Evolutionary conservation across 23 red algal species (phyloP).

Genomic region (Porphyridium purpureum): DNA sequence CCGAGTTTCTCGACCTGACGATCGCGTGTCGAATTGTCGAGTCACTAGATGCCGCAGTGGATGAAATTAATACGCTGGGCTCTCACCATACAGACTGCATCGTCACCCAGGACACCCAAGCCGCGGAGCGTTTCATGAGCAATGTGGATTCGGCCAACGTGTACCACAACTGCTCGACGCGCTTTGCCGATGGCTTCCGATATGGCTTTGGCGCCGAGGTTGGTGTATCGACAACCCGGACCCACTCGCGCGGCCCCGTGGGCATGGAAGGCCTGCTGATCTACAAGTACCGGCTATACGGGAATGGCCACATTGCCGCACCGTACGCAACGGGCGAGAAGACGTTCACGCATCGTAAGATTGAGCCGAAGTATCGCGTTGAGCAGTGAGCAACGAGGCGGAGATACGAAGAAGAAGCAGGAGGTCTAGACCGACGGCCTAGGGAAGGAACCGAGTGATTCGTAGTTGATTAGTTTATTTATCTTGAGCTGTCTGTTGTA

Average conservation of each 20-base stretch:
- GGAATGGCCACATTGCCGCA: conserved; percentile 58
- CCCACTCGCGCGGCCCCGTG: conserved; percentile 81
- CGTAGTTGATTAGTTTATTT: too few relatives aligned
- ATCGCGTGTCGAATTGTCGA: conserved; percentile 71
- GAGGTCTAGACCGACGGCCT: too few relatives aligned
- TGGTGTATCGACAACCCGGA: conserved; percentile 85
- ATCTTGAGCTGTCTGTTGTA: too few relatives aligned
- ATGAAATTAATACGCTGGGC: conserved; percentile 84
- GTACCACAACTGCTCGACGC: conserved; percentile 88
- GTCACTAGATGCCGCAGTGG: conserved; percentile 38
- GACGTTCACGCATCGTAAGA: conserved; percentile 26
- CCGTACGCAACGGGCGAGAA: conserved; percentile 52
- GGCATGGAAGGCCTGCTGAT: conserved; percentile 86
- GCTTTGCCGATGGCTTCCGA: conserved; percentile 98
- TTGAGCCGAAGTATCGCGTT: not conserved
- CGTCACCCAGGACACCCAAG: conserved; percentile 50
- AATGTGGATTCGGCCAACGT: conserved; percentile 83
- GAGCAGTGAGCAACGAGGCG: too few relatives aligned
- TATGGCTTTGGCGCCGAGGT: conserved; percentile 96
- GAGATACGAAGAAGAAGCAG: too few relatives aligned
- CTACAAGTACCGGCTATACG: conserved; percentile 92
- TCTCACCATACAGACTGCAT: conserved; percentile 89
- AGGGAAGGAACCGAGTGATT: too few relatives aligned
- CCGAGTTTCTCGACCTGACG: conserved; percentile 88
- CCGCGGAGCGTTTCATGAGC: conserved; percentile 43